These are phyloP conservation scores for Pythium folliculosum DNA, from an alignment of 352 stramenopile genomes.

Conservation along the genomic window DNA sequence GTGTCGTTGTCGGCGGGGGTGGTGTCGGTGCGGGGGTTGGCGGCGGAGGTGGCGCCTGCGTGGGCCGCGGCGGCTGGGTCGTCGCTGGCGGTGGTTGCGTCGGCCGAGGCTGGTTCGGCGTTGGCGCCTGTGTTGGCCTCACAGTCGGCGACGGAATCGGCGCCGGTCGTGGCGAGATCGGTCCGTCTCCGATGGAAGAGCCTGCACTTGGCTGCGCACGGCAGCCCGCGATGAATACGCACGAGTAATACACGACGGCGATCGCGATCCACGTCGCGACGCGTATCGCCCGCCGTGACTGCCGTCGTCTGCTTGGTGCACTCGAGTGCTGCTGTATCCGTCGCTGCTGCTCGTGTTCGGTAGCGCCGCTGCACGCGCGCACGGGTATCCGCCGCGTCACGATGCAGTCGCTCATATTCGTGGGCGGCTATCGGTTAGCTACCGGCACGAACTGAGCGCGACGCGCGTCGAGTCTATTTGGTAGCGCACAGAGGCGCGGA, in stretches of 20 bases:
- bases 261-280: conserved; percentile 4
- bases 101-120: background rate
- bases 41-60: background rate
- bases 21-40: background rate
- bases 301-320: background rate
- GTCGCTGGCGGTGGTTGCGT: background rate
- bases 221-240: conserved; percentile 6
- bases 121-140: background rate
- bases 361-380: background rate
- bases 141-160: background rate
- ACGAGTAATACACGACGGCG: background rate
- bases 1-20: background rate
- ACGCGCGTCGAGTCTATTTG: background rate
- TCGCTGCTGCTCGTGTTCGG: background rate
- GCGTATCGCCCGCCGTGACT: background rate
- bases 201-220: conserved; percentile 3
- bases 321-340: background rate
- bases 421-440: too few species aligned
- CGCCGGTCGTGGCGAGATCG: background rate
- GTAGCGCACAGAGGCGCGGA: background rate
- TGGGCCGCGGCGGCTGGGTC: background rate
- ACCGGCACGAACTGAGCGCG: background rate
- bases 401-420: conserved; percentile 11
- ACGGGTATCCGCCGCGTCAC: conserved; percentile 15
- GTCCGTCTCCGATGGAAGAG: background rate